phyloP scores from a whole-genome alignment of 176 grass and related monocot species.

The Elymus sibiricus region DNA sequence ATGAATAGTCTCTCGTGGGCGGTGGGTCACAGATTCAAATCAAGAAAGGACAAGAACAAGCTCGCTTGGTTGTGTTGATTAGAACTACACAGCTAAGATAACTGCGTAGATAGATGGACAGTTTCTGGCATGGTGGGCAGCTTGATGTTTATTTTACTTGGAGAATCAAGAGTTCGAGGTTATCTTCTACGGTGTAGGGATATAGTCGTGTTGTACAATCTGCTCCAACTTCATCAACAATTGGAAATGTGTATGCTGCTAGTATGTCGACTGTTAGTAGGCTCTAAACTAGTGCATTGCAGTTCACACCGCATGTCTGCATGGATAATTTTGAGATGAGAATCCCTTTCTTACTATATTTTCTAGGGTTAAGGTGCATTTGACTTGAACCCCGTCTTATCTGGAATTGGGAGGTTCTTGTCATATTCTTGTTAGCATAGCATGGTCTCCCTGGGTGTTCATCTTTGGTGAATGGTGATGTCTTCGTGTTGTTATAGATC shows the following conservation, averaged over 20 bases:
- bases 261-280: not conserved
- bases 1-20: not conserved
- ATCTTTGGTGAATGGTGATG: conserved; percentile 5
- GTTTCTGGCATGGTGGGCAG: not conserved
- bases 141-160: not conserved
- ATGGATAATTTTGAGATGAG: not conserved
- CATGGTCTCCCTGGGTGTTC: not conserved
- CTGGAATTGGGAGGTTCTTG: not conserved
- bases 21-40: not conserved
- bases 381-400: not conserved
- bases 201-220: not conserved
- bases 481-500: not conserved
- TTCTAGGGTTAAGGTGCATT: not conserved
- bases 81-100: not conserved
- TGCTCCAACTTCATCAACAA: not conserved
- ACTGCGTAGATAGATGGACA: not conserved
- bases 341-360: not conserved
- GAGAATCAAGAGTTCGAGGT: not conserved
- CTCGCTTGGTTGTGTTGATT: not conserved
- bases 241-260: not conserved
- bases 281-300: not conserved
- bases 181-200: not conserved
- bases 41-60: not conserved
- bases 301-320: not conserved
- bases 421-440: not conserved